Base-by-base conservation (phyloP, 2,329 filamentous ascomycete genomes). In the Neonectria punicea region DNA sequence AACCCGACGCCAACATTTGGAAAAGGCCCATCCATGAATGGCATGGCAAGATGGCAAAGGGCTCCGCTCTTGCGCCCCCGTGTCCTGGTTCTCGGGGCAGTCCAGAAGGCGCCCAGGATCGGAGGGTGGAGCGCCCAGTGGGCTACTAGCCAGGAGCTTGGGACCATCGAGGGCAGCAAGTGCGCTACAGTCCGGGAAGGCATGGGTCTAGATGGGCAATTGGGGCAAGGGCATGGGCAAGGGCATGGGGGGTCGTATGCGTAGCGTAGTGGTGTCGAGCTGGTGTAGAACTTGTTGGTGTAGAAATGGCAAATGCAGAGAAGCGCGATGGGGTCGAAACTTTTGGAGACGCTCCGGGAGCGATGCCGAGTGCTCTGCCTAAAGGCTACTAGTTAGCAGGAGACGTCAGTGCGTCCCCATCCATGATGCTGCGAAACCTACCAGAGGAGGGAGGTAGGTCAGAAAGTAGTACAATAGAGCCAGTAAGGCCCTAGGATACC, bases 51-150 rank as follows among this genome's bases (percentile, higher is more conserved):
- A 49, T 18, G 50, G 50, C 28, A 20, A 53, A 25, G 28, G 49
- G 57, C 63, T 69, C 67, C 66, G 63, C 69, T 57, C 57, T 59
- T 46, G 60, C 44, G 55, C 61, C 68, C 70, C 70, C 70, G 72
- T 68, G 62, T 74, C 72, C 72, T 63, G 72, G 72, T 74, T 72
- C 66, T 72, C 66, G 72, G 72, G 54, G 72, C 72, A 69, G 64
- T 54, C 68, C 61, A 68, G 67, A 58, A 53, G 63, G 41, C 44
- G 67, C 71, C 47, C 68, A 73, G 70, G 71, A 73, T 73, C 55
- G 65, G 50, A 63, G 50, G 63, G 71, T 72, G 70, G 71, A 34
- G 32, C 53, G 43, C 50, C 14, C 50, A 65, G 58, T 32, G 39
- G 36, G 18, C 39, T 14, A 43, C 44, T 50, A 54, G 63, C 63